Conservation (phyloP, 2,329 filamentous ascomycete species). For the Berkeleyomyces rouxiae region DNA sequence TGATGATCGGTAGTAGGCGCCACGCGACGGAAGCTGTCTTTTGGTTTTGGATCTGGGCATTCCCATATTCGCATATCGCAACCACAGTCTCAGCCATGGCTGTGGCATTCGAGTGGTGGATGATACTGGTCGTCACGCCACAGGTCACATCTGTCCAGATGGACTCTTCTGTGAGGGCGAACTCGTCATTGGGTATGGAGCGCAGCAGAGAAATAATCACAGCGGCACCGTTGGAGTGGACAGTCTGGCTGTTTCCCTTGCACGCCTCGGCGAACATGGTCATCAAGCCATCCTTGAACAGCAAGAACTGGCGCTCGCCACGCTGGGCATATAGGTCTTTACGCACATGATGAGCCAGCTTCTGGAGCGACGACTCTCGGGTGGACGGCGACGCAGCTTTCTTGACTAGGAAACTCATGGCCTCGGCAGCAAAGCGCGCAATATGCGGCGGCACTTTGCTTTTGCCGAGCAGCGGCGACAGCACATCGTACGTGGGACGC, state of each 20-base stretch:
- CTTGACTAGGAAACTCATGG: slow-evolving; percentile 80
- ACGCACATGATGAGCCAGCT: slow-evolving; percentile 56
- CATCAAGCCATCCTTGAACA: slow-evolving; percentile 82
- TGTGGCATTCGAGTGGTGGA: slow-evolving; percentile 64
- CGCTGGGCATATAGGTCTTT: slow-evolving; percentile 43
- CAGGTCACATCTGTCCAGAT: slow-evolving; percentile 50
- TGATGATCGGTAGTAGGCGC: slow-evolving; percentile 28
- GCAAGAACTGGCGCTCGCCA: slow-evolving; percentile 39
- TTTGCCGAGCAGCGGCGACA: slow-evolving; percentile 73
- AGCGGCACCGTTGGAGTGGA: slow-evolving; percentile 42
- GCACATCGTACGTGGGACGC: slow-evolving; percentile 64
- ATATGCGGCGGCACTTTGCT: slow-evolving; percentile 71
- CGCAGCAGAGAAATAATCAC: slow-evolving; percentile 36
- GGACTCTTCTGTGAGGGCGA: slow-evolving; percentile 28
- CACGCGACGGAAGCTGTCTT: slow-evolving; percentile 12
- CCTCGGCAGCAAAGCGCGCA: slow-evolving; percentile 82
- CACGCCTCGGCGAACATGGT: slow-evolving; percentile 75
- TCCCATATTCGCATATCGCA: slow-evolving; percentile 36
- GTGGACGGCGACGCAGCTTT: slow-evolving; percentile 69
- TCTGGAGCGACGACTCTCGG: slow-evolving; percentile 53
- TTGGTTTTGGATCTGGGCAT: slow-evolving; percentile 21
- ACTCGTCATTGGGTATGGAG: slow-evolving; percentile 34
- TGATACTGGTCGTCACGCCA: slow-evolving; percentile 62
- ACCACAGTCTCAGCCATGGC: slow-evolving; percentile 55
- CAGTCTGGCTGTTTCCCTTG: slow-evolving; percentile 41